These are phyloP conservation scores for Agaricus subrufescens DNA, from an alignment of 768 basidiomycete genomes.

Conservation along the genomic window DNA sequence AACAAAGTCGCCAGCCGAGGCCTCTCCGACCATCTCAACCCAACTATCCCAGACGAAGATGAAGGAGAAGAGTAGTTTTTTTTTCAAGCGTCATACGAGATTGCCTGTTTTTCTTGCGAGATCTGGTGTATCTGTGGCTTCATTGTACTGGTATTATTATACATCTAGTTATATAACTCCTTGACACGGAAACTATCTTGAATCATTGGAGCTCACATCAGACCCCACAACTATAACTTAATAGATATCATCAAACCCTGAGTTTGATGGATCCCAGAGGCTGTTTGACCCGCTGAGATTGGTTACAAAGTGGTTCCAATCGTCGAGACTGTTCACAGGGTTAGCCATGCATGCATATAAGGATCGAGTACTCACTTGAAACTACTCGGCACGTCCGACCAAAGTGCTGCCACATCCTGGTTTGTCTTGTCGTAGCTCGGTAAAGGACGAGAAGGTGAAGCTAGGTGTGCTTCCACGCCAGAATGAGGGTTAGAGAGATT, in stretches of 20 bases:
- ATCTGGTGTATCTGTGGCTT: background rate
- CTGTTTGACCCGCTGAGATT: conserved; percentile 5
- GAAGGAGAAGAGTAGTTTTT: background rate
- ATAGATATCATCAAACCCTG: background rate
- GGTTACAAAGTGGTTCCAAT: conserved; percentile 19
- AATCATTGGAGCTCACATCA: no score
- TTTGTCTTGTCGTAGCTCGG: conserved; percentile 16
- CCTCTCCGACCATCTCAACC: background rate
- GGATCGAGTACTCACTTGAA: conserved; percentile 28
- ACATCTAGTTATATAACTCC: background rate
- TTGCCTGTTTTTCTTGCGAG: background rate
- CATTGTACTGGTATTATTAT: background rate
- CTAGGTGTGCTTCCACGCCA: no score
- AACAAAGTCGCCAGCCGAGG: background rate
- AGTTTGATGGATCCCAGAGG: background rate
- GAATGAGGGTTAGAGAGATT: background rate
- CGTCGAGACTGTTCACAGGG: conserved; percentile 14
- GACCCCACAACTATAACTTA: background rate
- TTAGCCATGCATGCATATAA: background rate
- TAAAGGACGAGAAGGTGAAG: background rate
- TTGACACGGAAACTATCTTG: no score
- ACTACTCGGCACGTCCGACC: conserved; percentile 48
- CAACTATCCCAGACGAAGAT: background rate
- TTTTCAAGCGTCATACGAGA: background rate
- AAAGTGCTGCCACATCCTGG: conserved; percentile 44